phyloP scores from a whole-genome alignment of 1,284 basidiomycete genomes.

The Heterobasidion occidentale region DNA sequence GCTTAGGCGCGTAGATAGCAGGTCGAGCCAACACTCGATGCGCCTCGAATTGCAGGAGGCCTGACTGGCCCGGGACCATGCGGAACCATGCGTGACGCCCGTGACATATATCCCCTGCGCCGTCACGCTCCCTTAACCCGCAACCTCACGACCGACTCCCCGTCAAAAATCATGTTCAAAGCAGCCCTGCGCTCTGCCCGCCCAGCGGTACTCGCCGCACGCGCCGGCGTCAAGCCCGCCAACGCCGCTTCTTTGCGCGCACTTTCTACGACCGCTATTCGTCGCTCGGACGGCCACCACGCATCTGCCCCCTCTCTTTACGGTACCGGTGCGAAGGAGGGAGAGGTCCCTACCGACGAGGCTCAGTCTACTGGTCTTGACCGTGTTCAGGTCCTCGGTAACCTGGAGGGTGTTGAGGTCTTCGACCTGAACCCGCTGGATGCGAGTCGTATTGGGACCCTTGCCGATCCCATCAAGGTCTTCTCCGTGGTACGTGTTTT shows the following conservation, averaged over 20 bases:
- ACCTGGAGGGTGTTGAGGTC: constrained; percentile 82
- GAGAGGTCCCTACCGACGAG: constrained; percentile 77
- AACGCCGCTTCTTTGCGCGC: constrained; percentile 33
- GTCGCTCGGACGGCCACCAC: constrained; percentile 40
- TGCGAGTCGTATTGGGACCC: constrained; percentile 82
- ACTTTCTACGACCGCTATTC: constrained; percentile 47
- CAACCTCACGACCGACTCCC: constrained; percentile 1
- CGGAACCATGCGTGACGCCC: not conserved
- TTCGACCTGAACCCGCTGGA: constrained; percentile 90
- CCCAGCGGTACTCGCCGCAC: constrained; percentile 27
- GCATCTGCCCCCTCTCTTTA: constrained; percentile 61
- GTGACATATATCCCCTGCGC: not conserved
- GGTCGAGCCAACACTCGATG: not conserved
- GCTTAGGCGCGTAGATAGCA: not conserved
- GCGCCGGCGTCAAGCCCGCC: constrained; percentile 19
- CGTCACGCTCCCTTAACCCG: not conserved
- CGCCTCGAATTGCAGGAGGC: not conserved
- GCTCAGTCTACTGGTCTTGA: constrained; percentile 95
- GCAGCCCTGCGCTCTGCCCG: constrained; percentile 30
- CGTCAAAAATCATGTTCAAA: constrained; percentile 30
- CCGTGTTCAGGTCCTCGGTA: constrained; percentile 88
- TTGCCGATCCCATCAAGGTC: constrained; percentile 83
- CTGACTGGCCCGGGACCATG: not conserved
- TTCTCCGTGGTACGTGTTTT: constrained; percentile 71
- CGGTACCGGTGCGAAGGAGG: constrained; percentile 69